Evolutionary conservation across 2,329 filamentous ascomycete genomes (phyloP).

Genomic region (Penicillium crustosum): DNA sequence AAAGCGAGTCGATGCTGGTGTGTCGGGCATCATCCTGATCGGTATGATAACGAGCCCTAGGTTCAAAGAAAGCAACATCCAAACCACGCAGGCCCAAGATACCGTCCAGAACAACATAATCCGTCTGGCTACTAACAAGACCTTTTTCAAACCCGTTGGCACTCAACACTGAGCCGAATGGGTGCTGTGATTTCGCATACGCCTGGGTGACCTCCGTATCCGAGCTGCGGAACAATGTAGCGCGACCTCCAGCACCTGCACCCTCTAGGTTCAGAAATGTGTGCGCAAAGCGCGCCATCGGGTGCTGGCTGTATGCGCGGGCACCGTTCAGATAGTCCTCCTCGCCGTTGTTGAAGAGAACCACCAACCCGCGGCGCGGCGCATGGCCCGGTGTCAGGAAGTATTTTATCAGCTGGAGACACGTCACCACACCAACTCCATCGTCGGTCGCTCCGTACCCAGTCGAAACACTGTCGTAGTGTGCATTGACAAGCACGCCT

Average conservation of each 20-base stretch:
- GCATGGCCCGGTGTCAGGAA: constrained; percentile 71
- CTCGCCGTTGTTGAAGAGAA: constrained; percentile 92
- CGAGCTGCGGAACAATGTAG: constrained; percentile 81
- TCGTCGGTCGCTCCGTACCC: constrained; percentile 93
- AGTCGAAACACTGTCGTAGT: constrained; percentile 91
- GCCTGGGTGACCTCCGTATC: constrained; percentile 81
- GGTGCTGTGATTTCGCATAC: constrained; percentile 69
- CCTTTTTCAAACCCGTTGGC: constrained; percentile 80
- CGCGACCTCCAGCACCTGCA: constrained; percentile 85
- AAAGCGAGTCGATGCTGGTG: constrained; percentile 65
- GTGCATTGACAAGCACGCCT: constrained; percentile 88
- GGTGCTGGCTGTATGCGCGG: constrained; percentile 77
- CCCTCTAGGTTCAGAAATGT: constrained; percentile 95
- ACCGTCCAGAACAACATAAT: constrained; percentile 80
- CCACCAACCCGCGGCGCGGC: constrained; percentile 76
- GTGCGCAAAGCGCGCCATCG: constrained; percentile 74
- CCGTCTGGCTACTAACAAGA: constrained; percentile 79
- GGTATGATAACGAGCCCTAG: constrained; percentile 85
- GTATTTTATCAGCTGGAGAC: constrained; percentile 82
- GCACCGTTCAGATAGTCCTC: constrained; percentile 91
- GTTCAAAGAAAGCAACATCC: constrained; percentile 88
- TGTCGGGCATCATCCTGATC: constrained; percentile 82
- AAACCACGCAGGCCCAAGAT: constrained; percentile 79
- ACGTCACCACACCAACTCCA: constrained; percentile 82
- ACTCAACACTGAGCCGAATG: constrained; percentile 79